Base-by-base conservation (phyloP, 2,329 filamentous ascomycete genomes). In the Colletotrichum agaves region DNA sequence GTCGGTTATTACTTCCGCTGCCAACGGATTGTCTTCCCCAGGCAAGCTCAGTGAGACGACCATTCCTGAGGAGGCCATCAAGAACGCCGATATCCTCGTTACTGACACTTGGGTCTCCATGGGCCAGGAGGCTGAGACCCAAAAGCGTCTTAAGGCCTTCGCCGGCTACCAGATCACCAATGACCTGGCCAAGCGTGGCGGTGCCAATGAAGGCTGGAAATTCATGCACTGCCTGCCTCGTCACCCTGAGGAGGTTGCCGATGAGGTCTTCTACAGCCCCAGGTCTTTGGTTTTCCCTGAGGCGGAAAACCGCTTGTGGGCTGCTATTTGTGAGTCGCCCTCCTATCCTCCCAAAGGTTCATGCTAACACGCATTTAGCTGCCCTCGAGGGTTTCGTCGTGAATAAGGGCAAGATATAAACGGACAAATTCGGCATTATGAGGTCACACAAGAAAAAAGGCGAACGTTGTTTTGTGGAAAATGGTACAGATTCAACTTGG, bases 101-200 rank as follows among this genome's bases (percentile, higher is more conserved):
- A 99, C 96, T 1, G 96, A 99, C 76, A 99, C 96, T 1, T 99
- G 96, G 96, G 88, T 99, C 35, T 97, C 93, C 1, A 99, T 99
- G 96, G 96, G 96, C 52, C 95, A 98, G 80, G 96, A 99, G 79
- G 88, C 88, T 63, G 96, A 99, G 80, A 85, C 89, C 43, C 85
- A 90, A 72, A 91, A 91, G 83, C 86, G 93, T 57, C 78, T 98
- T 68, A 88, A 90, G 75, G 93, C 90, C 2, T 99, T 99, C 78
- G 86, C 87, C 33, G 94, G 95, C 13, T 99, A 94, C 81, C 95
- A 98, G 78, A 92, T 99, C 75, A 98, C 95, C 3, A 87, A 90
- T 53, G 92, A 96, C 47, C 84, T 99, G 72, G 95, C 94, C 2
- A 87, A 90, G 79, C 86, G 90, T 56, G 94, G 94, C 47, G 94